phyloP scores from a whole-genome alignment of 83 land plant species.

The Diphasiastrum complanatum region DNA sequence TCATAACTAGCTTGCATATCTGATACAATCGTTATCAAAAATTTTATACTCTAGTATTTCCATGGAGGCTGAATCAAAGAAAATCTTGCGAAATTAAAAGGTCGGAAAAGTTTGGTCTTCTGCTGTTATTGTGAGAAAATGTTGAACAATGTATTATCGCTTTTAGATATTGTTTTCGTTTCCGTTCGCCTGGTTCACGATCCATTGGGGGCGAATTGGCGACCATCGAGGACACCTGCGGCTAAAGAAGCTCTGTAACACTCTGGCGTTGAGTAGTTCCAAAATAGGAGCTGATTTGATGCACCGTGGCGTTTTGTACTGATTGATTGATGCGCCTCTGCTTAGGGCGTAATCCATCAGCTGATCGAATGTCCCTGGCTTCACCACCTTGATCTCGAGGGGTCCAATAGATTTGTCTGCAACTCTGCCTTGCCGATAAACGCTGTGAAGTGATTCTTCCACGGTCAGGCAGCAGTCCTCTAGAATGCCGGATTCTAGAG shows the following conservation, averaged over 20 bases:
- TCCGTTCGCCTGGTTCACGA: too few species aligned
- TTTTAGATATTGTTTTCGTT: too few species aligned
- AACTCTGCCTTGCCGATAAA: slow-evolving; percentile 52
- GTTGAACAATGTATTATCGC: too few species aligned
- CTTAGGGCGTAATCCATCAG: slow-evolving; percentile 65
- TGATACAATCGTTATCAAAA: too few species aligned
- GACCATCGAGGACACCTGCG: slow-evolving; percentile 58
- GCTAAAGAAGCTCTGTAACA: slow-evolving; percentile 37
- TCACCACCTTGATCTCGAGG: slow-evolving; percentile 65
- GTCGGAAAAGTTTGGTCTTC: too few species aligned
- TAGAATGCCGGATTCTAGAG: slow-evolving; percentile 24
- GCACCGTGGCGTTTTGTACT: slow-evolving; percentile 82
- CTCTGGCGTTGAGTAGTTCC: slow-evolving; percentile 48
- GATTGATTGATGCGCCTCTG: slow-evolving; percentile 66
- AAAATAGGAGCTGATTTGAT: slow-evolving; percentile 42
- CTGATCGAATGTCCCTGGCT: slow-evolving; percentile 56
- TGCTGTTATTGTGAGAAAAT: too few species aligned
- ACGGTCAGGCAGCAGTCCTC: slow-evolving; percentile 68
- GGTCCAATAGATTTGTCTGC: slow-evolving; percentile 60
- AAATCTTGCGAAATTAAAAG: too few species aligned
- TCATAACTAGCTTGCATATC: too few species aligned
- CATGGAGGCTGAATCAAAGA: too few species aligned
- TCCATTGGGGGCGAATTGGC: slow-evolving; percentile 48
- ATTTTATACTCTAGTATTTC: too few species aligned
- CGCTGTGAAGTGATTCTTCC: slow-evolving; percentile 60